A percentile compares a stretch with the other conserved stretches of the same genome.
phyloP scores from a whole-genome alignment of 768 basidiomycete species.

The Suillus paluster region DNA sequence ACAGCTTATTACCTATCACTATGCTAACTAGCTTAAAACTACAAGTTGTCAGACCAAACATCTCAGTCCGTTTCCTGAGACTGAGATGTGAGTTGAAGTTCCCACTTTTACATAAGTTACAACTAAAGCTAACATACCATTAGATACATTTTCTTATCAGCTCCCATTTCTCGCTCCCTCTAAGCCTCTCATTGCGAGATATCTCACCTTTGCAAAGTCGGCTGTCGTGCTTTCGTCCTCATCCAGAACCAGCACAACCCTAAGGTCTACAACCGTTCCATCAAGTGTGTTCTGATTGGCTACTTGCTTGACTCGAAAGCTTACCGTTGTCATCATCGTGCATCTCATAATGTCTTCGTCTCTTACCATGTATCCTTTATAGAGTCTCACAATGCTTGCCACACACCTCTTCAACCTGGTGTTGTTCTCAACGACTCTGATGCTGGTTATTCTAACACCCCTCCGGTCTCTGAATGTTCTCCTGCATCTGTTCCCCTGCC shows the following conservation, averaged over 20 bases:
- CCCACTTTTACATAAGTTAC: too few species aligned
- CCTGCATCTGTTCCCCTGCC: constrained; percentile 4
- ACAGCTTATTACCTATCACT: too few species aligned
- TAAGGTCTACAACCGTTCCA: constrained; percentile 23
- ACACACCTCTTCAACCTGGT: background rate
- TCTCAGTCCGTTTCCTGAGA: too few species aligned
- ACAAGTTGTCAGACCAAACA: too few species aligned
- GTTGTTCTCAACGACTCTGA: constrained; percentile 12
- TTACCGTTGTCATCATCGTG: constrained; percentile 14
- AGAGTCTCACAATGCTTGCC: constrained; percentile 16
- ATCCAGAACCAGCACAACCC: constrained; percentile 30
- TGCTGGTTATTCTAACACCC: constrained; percentile 14
- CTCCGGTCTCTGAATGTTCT: constrained; percentile 20
- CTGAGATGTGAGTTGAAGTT: too few species aligned
- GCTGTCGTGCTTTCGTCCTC: constrained; percentile 31
- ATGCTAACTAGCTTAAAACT: too few species aligned
- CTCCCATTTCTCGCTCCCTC: too few species aligned
- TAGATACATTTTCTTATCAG: too few species aligned
- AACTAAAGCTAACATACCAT: too few species aligned
- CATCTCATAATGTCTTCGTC: constrained; percentile 12
- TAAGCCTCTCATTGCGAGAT: too few species aligned
- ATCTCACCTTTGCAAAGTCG: constrained; percentile 35
- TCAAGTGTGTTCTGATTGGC: constrained; percentile 13
- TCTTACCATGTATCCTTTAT: constrained; percentile 28
- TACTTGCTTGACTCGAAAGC: constrained; percentile 18